Evolutionary conservation across 108 stramenopile species (phyloP), one percentile per base, ranked within the genome.

Genomic region (Phaeodactylum tricornutum): DNA sequence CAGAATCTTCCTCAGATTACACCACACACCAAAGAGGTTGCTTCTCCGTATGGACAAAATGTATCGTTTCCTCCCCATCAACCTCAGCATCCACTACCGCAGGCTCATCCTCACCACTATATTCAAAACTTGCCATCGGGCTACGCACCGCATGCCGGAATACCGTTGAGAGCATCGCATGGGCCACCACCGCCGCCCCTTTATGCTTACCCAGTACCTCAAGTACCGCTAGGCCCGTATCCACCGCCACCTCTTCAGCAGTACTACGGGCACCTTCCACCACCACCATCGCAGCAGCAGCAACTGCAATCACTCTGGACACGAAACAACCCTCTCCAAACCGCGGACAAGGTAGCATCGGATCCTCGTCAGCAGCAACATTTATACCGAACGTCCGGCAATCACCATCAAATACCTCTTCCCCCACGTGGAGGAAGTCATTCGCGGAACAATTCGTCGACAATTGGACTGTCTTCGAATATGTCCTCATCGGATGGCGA

Each of bases 251-350:
- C 33, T 12, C 12, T 34, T 11, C 12, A 8, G 33, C 47, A 42
- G 29, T 57, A 55, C 12, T 29, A 20, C 23, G 32, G 44, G 26
- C 60, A 47, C 33, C 61, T 49, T 12, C 29, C 29, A 30, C 51
- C 33, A 39, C 67, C 59, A 23, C 34, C 34, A 40, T 43, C 29
- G 40, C 57, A 41, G 20, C 29, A 38, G 29, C 60, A 61, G n/a
- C 55, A 39, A 49, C 1, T 42, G 7, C 14, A 48, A 20, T 58
- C 34, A 11, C 29, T 5, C 52, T n/a, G n/a, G n/a, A n/a, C n/a
- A n/a, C n/a, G n/a, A n/a, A n/a, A n/a, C n/a, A n/a, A n/a, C n/a
- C n/a, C n/a, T n/a, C n/a, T n/a, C n/a, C n/a, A n/a, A n/a, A n/a
- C n/a, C n/a, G n/a, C n/a, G n/a, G n/a, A n/a, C n/a, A n/a, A n/a